Conservation (phyloP, 169 alveolate genomes). For the Plasmodium gonderi region DNA sequence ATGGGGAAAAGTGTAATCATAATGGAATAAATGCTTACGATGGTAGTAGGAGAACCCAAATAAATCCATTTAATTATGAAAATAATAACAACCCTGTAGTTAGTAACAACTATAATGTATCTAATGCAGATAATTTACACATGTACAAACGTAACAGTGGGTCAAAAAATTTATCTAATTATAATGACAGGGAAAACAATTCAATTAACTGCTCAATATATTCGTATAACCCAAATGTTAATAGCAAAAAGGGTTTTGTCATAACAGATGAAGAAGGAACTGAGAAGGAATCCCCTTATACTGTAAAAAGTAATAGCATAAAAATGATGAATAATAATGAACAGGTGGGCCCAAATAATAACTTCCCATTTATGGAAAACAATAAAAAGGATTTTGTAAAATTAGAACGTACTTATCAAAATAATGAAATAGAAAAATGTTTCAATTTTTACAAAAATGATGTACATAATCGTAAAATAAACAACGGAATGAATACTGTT, state of each 20-base stretch:
- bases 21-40: not conserved
- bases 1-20: not conserved
- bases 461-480: not conserved
- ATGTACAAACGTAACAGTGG: not conserved
- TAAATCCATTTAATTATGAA: not conserved
- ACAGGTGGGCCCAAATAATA: not conserved
- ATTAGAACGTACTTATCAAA: not conserved
- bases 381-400: not conserved
- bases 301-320: not conserved
- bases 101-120: not conserved
- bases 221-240: slow-evolving; percentile 12
- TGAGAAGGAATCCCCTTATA: not conserved
- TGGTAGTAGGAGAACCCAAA: not conserved
- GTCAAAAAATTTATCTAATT: not conserved
- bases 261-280: not conserved
- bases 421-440: slow-evolving; percentile 5
- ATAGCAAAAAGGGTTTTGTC: not conserved
- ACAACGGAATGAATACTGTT: not conserved
- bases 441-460: not conserved
- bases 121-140: not conserved
- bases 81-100: not conserved
- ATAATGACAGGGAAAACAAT: not conserved
- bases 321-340: not conserved
- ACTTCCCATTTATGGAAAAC: slow-evolving; percentile 20
- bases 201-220: slow-evolving; percentile 21